Evolutionary conservation across 345 rosid species (phyloP).

Genomic region (Camelina neglecta): DNA sequence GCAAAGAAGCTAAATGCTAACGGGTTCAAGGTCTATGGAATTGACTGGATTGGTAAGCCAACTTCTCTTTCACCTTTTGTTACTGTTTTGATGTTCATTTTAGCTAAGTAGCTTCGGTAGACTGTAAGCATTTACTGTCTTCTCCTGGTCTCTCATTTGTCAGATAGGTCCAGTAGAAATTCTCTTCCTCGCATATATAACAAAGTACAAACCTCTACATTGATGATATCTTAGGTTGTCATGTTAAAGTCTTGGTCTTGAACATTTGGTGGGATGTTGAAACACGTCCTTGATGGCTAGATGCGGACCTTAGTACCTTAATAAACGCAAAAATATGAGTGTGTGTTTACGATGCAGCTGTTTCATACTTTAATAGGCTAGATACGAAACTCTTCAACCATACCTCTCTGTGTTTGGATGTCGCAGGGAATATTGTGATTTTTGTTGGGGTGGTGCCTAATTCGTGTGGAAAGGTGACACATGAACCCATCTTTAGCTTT

Average conservation of each 20-base stretch:
- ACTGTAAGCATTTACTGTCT: neutral
- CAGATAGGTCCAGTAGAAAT: neutral
- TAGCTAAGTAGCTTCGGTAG: neutral
- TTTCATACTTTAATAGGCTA: constrained; percentile 43
- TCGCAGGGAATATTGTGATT: constrained; percentile 58
- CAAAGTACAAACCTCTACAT: neutral
- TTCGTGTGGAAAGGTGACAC: constrained; percentile 61
- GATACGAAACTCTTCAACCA: constrained; percentile 47
- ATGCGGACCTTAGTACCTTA: neutral
- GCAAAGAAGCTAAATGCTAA: constrained; percentile 82
- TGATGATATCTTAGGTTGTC: constrained; percentile 1
- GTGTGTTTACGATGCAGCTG: constrained; percentile 22
- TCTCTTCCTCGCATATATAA: neutral
- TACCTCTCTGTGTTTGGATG: constrained; percentile 65
- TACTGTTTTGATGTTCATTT: neutral
- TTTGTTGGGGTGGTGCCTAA: constrained; percentile 59
- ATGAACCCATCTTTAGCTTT: constrained; percentile 53
- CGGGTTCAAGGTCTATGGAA: constrained; percentile 88
- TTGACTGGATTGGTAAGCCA: constrained; percentile 93
- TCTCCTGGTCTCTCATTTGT: neutral
- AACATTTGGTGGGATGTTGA: neutral
- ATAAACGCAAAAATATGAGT: neutral
- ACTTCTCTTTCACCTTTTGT: constrained; percentile 1
- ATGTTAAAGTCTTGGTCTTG: neutral
- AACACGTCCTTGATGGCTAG: neutral